A percentile compares a stretch with the other conserved stretches of the same genome.
phyloP scores from a whole-genome alignment of 2,329 filamentous ascomycete genomes.

The Hymenoscyphus fraxineus region DNA sequence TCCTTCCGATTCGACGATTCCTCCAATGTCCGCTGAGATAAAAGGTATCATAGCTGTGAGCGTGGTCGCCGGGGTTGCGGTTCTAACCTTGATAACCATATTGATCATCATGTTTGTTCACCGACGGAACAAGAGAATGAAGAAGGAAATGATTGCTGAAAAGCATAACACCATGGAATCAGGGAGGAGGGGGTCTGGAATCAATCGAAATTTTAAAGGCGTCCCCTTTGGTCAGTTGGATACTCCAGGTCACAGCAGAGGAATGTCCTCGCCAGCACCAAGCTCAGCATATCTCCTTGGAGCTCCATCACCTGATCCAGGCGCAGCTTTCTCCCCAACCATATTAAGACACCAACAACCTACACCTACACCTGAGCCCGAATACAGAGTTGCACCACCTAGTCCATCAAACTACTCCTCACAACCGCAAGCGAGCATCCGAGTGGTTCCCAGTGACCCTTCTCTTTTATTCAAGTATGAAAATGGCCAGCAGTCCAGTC shows the following conservation, averaged over 20 bases:
- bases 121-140: constrained; percentile 2
- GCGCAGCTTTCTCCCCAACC: neutral
- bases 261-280: constrained; percentile 2
- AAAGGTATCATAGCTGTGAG: constrained; percentile 6
- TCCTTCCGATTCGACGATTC: neutral
- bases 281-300: neutral
- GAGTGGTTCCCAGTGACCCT: constrained; percentile 7
- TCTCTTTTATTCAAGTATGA: constrained; percentile 4
- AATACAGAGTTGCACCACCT: neutral
- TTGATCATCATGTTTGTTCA: neutral
- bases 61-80: constrained; percentile 4
- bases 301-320: neutral
- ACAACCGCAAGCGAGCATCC: constrained; percentile 8
- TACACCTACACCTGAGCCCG: neutral
- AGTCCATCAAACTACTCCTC: neutral
- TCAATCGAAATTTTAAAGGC: constrained; percentile 6
- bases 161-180: constrained; percentile 4
- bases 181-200: constrained; percentile 2
- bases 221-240: constrained; percentile 1
- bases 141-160: neutral
- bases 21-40: neutral
- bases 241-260: neutral
- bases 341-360: neutral
- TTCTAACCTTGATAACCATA: constrained; percentile 1
- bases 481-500: neutral